Evolutionary conservation across 495 filamentous ascomycete species (phyloP).

Genomic region (Neurospora sp.): DNA sequence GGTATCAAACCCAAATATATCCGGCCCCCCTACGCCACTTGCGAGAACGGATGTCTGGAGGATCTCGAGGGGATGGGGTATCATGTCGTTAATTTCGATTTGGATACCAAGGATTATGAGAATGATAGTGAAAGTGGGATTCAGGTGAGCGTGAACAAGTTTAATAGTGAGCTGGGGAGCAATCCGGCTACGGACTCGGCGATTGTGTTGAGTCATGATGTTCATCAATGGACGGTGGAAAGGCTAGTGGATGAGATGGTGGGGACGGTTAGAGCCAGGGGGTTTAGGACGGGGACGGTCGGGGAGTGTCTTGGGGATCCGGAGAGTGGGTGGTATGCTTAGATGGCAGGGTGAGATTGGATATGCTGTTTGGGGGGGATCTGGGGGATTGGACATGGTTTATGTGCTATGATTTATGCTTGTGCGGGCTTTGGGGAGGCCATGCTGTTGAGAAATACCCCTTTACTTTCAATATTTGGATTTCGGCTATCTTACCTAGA

Average conservation of each 20-base stretch:
- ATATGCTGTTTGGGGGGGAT: no score
- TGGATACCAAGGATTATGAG: conserved; percentile 35
- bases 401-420: not conserved
- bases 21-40: conserved; percentile 32
- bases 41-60: conserved; percentile 14
- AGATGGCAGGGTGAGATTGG: not conserved
- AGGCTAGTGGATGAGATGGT: conserved; percentile 25
- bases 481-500: not conserved
- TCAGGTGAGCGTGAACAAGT: conserved; percentile 12
- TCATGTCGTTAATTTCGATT: conserved; percentile 32
- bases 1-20: conserved; percentile 34
- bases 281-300: conserved; percentile 38
- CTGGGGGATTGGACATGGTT: not conserved
- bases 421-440: not conserved
- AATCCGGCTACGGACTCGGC: conserved; percentile 12
- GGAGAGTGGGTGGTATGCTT: conserved; percentile 47
- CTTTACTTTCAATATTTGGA: not conserved
- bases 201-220: conserved; percentile 30
- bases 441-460: not conserved
- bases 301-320: conserved; percentile 54
- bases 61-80: conserved; percentile 26
- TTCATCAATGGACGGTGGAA: conserved; percentile 25
- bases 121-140: conserved; percentile 14
- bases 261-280: conserved; percentile 8
- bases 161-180: conserved; percentile 11